A percentile compares a stretch with the other conserved stretches of the same genome.
Conservation (phyloP, 345 rosid genomes). For the Hypericum androsaemum region DNA sequence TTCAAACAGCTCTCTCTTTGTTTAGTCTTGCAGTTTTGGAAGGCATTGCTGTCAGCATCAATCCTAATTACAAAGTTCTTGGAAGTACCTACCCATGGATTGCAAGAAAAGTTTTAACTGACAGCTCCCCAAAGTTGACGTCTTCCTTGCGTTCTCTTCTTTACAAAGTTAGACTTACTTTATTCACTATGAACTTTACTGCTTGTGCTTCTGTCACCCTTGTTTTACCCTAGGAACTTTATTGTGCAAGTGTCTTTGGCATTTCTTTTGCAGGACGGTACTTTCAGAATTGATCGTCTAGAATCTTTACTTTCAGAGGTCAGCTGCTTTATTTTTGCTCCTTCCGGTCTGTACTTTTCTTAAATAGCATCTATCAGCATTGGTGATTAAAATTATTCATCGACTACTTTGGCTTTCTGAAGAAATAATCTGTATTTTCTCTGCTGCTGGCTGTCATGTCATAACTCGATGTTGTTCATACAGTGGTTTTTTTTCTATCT, state of each 20-base stretch:
- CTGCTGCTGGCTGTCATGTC: no score
- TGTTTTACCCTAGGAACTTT: not conserved
- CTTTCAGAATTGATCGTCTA: conserved; percentile 84
- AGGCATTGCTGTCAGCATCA: conserved; percentile 72
- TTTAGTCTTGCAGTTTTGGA: conserved; percentile 92
- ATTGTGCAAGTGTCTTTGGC: conserved; percentile 3
- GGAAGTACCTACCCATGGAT: conserved; percentile 99
- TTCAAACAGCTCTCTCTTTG: conserved; percentile 12
- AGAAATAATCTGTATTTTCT: no score
- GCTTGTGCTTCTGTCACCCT: not conserved
- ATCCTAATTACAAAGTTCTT: conserved; percentile 85
- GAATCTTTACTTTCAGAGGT: conserved; percentile 85
- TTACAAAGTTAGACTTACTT: conserved; percentile 43
- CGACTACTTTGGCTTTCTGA: no score
- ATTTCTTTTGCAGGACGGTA: conserved; percentile 52
- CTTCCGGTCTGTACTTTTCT: no score
- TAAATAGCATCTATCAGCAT: no score
- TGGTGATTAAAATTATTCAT: no score
- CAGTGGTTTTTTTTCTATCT: no score
- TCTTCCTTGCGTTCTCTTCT: conserved; percentile 67
- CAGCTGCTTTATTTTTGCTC: conserved; percentile 18
- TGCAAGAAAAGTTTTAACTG: conserved; percentile 78
- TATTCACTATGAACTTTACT: not conserved
- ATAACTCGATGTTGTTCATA: no score
- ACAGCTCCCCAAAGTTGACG: conserved; percentile 76